Base-by-base conservation (phyloP, 2,329 filamentous ascomycete species). In the Xylaria sp. region DNA sequence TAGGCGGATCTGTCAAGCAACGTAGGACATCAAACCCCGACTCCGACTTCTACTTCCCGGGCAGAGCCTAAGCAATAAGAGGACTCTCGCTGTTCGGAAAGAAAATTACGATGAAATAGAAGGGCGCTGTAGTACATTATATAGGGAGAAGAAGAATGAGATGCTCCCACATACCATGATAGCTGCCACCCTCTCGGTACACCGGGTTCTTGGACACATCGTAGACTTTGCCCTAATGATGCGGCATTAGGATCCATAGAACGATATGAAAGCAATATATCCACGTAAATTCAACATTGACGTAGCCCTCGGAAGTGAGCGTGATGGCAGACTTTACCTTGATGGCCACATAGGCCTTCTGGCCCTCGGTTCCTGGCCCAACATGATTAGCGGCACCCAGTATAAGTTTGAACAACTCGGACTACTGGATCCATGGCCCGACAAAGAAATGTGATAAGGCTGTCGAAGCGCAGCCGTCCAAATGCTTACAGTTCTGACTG, bases 151-250 rank as follows among this genome's bases (percentile, higher is more conserved):
- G 49, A 43, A 45, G 34, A 42, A 49, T 13, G 40, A 52, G 37
- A 41, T 19, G 16, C 24, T 22, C 18, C 41, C 20, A 74, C 81
- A 68, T 79, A 97, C 94, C 90, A 66, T 90, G 83, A 74, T 99
- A 99, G 59, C 88, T 86, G 44, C 91, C 92, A 20, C 86, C 88
- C 8, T 89, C 86, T 43, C 86, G 85, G 71, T 99, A 99, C 16
- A 90, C 86, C 61, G 89, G 86, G 74, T 97, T 99, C 47, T 88
- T 90, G 20, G 85, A 91, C 56, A 99, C 94, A 69, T 99, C 93
- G 69, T 97, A 99, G 48, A 99, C 88, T 57, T 89, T 91, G 64
- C 94, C 93, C 88, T 96, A 54, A 50, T 39, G 48, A 17, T 17
- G 24, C 21, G n/a, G 52, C 48, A 59, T 60, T 16, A 57, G 40